Evolutionary conservation across 1,284 basidiomycete genomes (phyloP), one percentile per base, ranked within the genome.

Genomic region (Ustilago tritici): DNA sequence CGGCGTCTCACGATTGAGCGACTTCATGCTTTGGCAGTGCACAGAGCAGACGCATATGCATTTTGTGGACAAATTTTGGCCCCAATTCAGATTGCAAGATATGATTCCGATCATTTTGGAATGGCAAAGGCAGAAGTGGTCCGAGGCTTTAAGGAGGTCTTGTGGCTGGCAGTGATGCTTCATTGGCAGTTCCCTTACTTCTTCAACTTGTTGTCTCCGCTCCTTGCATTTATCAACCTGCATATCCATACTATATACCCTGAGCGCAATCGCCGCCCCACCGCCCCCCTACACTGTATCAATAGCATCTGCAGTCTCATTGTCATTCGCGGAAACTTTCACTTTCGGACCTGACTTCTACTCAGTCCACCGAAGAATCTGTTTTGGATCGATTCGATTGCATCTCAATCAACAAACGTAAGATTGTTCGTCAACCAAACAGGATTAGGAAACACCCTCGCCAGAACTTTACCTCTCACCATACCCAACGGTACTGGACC

Each of bases 61-160:
- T 85, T 96, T 98, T 86, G 90, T 92, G n/a, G 88, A 91, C 38
- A 91, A 91, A 0, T 96, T 93, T 85, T 99, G 97, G 97, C 97
- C 97, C 0, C 92, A 95, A 66, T 98, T 98, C 85, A 94, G 95
- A 2, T 85, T 98, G 6, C 89, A 90, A 61, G 93, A 99, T 80
- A 91, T 97, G 83, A 87, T 95, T 28, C 93, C 93, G 1, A 92
- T 97, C 67, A 85, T 98, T 17, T 88, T 98, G 19, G 91, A 92
- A 56, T 98, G 93, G 87, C 95, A 97, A 86, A 89, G 91, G 2
- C 56, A 70, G 12, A 58, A 66, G 59, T 76, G 74, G 74, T 47
- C 50, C 6, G 43, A 52, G 5, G 11, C 61, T 34, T 52, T 76
- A 7, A 47, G 62, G 11, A 69, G 52, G 47, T 61, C 52, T 23